Base-by-base conservation (phyloP, 2,329 filamentous ascomycete genomes). In the Penicillium sp. region DNA sequence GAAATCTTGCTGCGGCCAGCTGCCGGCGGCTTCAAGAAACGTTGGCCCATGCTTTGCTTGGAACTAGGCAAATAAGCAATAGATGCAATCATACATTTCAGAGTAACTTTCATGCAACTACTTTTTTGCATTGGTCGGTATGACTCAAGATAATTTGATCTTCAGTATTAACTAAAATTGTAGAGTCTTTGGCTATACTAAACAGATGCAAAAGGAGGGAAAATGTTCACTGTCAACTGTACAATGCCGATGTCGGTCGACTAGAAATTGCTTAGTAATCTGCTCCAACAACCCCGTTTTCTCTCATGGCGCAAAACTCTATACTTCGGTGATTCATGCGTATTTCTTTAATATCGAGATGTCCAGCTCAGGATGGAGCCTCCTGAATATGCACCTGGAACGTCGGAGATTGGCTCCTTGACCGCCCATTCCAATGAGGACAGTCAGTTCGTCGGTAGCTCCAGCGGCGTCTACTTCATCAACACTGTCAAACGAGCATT, bases 401-500 rank as follows among this genome's bases (percentile, higher is more conserved):
- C 70, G 10, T 71, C 73, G 43, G 76, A 78, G 63, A 76, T 78
- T 46, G 77, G 76, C 47, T 77, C 75, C 52, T 64, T 79, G 52
- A 77, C 72, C 27, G 74, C 76, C 21, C 71, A 76, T 47, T 73
- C 74, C 3, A 74, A 74, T 39, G 72, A 78, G 39, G 76, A 79
- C 57, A 81, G 79, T 50, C 76, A 81, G 52, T 83, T 82, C 63
- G 78, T 83, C 29, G 81, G 81, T 26, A 81, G 79, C 62, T 79
- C 79, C 13, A 81, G 77, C 42, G 81, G 81, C 3, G 78, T 83
- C 45, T 83, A 79, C 67, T 83, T 83, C 66, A 76, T 81, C 62
- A 82, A 83, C 56, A 83, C 81, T 1, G 81, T 83, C 54, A 78
- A 78, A 43, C 75, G 77, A 31, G 79, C 80, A n/a, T 83, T 83